phyloP scores from a whole-genome alignment of 345 rosid genomes.

The Hibiscus trionum region DNA sequence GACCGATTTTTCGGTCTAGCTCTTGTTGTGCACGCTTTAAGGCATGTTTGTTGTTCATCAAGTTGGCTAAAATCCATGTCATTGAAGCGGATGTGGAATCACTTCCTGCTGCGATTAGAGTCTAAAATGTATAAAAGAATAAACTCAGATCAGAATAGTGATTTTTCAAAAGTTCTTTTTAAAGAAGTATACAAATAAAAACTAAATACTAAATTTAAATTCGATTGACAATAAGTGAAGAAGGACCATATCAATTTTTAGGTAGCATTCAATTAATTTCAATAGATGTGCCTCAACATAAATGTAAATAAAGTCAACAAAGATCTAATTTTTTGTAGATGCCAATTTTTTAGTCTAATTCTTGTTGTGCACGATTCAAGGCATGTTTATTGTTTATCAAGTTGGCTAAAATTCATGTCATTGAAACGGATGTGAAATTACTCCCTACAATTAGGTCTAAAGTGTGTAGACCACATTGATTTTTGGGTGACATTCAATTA shows the following conservation, averaged over 20 bases:
- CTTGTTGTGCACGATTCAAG: slow-evolving; percentile 22
- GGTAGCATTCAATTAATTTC: too few species aligned
- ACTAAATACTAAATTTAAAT: too few species aligned
- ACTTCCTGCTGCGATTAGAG: slow-evolving; percentile 23
- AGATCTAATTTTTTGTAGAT: too few species aligned
- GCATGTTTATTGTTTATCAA: slow-evolving; percentile 21
- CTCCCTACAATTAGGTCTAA: slow-evolving; percentile 23
- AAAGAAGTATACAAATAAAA: too few species aligned
- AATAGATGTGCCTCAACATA: too few species aligned
- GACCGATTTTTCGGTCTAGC: slow-evolving; percentile 13
- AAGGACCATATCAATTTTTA: too few species aligned
- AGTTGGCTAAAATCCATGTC: slow-evolving; percentile 28
- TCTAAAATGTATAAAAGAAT: slow-evolving; percentile 10
- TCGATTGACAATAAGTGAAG: too few species aligned
- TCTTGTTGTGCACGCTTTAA: slow-evolving; percentile 25
- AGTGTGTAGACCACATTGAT: neutral
- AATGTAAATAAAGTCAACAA: too few species aligned
- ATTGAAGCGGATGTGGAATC: slow-evolving; percentile 22
- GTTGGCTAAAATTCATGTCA: slow-evolving; percentile 28
- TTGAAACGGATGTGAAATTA: slow-evolving; percentile 18
- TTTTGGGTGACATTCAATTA: too few species aligned
- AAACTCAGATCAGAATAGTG: neutral
- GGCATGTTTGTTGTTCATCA: slow-evolving; percentile 21
- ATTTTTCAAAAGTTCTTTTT: too few species aligned
- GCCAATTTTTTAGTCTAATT: slow-evolving; percentile 15